Base-by-base conservation (phyloP, 169 alveolate genomes). In the Eimeria zaria region DNA sequence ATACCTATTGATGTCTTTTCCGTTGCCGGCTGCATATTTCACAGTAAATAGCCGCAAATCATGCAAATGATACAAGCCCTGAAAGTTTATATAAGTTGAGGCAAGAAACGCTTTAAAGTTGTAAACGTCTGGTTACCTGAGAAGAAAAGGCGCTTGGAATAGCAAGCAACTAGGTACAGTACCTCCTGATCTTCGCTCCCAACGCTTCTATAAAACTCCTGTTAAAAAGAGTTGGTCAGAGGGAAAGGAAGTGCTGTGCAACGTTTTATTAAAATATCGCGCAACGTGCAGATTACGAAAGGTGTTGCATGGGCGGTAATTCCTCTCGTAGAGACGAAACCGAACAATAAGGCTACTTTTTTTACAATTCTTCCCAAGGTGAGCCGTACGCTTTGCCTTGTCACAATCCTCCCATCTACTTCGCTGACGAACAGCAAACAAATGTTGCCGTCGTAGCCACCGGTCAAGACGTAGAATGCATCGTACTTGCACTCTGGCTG, bases 371-470 rank as follows among this genome's bases (percentile, higher is more conserved):
- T 16, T 22, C 55, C 33, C 55, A 39, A 39, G 30, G 83, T 30
- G 64, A 7, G 30, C n/a, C 93, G 30, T 62, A 87, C 93, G 36
- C 48, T 22, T 48, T 87, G 93, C 33, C 83, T 87, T 14, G 93
- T 44, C 81, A 87, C 48, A 39, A 62, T 58, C 30, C 93, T 58
- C 62, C 73, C 93, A 27, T 87, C 93, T 14, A 87, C 51, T 87
- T 58, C 64, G 83, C 62, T 87, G 80, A 87, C 93, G n/a, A 55
- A 24, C 64, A 87, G 46, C 30, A 87, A 67, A 64, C 81, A 87
- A 2, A 87, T 87, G n/a, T 62, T 87, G 41, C 93, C 93, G 64
- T 87, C 93, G 11, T 87, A 87, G 41, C 93, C 93, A 39, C 93
- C 78, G 22, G 93, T 87, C 93, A 87, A 41, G 73, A 87, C 93